phyloP scores from a whole-genome alignment of 257 asterid genomes.

The Nicotiana otophora region DNA sequence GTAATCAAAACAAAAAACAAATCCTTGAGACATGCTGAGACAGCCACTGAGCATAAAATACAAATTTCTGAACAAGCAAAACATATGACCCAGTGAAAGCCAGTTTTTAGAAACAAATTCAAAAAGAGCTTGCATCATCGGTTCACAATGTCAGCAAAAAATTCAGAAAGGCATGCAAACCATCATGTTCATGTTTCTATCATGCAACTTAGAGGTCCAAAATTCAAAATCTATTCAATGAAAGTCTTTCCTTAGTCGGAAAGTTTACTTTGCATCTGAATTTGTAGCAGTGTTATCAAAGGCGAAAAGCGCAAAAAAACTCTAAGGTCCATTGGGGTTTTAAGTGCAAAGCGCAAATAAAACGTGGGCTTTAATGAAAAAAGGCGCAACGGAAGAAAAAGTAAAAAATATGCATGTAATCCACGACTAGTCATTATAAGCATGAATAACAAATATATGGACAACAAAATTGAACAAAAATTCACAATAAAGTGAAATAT shows the following conservation, averaged over 20 bases:
- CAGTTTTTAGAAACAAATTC: neutral
- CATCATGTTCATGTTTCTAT: neutral
- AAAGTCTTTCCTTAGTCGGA: neutral
- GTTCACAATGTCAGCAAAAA: neutral
- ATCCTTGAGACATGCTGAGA: neutral
- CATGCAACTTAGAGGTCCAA: neutral
- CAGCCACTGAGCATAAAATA: neutral
- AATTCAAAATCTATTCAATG: neutral
- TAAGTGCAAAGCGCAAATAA: too few species aligned
- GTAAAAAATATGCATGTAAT: too few species aligned
- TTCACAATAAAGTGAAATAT: too few species aligned
- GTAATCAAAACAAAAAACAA: neutral
- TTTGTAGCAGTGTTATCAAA: too few species aligned
- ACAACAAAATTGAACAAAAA: too few species aligned
- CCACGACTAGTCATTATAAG: too few species aligned
- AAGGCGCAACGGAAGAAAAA: too few species aligned
- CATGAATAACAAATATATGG: too few species aligned
- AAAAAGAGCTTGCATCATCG: neutral
- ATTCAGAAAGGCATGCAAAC: neutral
- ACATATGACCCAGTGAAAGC: neutral
- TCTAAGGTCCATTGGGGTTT: too few species aligned
- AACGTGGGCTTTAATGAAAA: too few species aligned
- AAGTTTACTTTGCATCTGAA: neutral
- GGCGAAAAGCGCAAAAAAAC: too few species aligned
- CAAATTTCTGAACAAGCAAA: neutral